These are phyloP conservation scores for Penicillium sp. DNA, from an alignment of 2,329 filamentous ascomycete genomes.

Conservation along the genomic window DNA sequence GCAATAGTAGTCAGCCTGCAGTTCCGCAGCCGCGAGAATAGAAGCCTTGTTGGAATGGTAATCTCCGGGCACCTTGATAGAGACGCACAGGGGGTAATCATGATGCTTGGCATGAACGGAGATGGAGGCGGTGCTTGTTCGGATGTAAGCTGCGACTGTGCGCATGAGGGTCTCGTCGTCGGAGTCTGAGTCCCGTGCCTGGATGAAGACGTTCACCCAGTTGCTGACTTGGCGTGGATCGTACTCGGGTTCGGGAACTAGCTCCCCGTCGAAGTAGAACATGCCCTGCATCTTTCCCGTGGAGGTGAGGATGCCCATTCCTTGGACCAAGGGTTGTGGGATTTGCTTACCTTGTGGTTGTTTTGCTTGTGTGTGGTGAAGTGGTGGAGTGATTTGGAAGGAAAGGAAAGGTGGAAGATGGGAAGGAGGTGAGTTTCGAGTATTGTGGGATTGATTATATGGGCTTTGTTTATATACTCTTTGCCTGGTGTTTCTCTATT, in stretches of 20 bases:
- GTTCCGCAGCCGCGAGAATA: constrained; percentile 7
- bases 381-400: not conserved
- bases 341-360: not conserved
- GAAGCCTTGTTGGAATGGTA: constrained; percentile 9
- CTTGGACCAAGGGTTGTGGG: not conserved
- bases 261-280: constrained; percentile 7
- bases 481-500: not conserved
- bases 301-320: not conserved
- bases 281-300: not conserved
- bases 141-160: not conserved
- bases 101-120: constrained; percentile 3
- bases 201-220: constrained; percentile 10
- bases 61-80: constrained; percentile 11
- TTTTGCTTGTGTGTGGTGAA: not conserved
- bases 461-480: not conserved
- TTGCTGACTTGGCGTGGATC: constrained; percentile 5
- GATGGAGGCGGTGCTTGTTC: not conserved
- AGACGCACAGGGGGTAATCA: constrained; percentile 3
- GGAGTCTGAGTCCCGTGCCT: not conserved
- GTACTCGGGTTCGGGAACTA: constrained; percentile 8
- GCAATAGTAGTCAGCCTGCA: constrained; percentile 10
- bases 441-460: not conserved
- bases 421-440: not conserved
- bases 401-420: not conserved
- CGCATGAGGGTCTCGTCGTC: constrained; percentile 4